Base-by-base conservation (phyloP, 1,139 yeast species). In the Debaryomyces udenii region DNA sequence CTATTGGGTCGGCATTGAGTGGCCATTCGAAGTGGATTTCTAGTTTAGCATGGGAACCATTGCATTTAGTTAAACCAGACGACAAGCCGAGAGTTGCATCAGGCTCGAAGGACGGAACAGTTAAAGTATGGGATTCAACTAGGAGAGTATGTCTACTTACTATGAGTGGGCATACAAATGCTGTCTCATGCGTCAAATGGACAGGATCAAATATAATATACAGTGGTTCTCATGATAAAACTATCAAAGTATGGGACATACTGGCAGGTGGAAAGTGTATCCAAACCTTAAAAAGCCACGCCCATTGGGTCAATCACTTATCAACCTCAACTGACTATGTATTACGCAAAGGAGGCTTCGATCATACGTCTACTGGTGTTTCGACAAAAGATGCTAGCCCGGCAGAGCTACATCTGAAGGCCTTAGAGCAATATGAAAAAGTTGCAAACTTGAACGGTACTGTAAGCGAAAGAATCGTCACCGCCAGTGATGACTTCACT, bases 261-360 rank as follows among this genome's bases (percentile, higher is more conserved):
- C 73, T 83, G 40, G 84, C 85, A 15, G 76, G 77, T 33, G 97
- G 97, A 16, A 81, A 80, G 53, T 80, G 96, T 52, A 74, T 88
- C 32, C 90, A 86, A 56, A 83, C 88, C 1, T 69, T 93, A 49
- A 83, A 83, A 60, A 80, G 94, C 35, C 99, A 93, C 61, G 98
- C 96, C 2, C 99, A 94, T 64, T 93, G 99, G 98, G 95, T 93
- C 38, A 93, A 93, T 61, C 98, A 93, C 64, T 73, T 93, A 48
- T 86, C 97, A 0, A 70, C 93, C 35, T 87, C 96, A 2, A 91
- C 98, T 0, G 99, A 93, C 57, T 85, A 85, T 56, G 96, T 83
- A 0, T 68, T 93, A 41, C 74, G 98, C 49, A 79, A 84, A 49
- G 99, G 70, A 20, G 69, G 68, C 28, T 65, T 58, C 43, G 68